phyloP scores from a whole-genome alignment of 768 basidiomycete genomes.

The Hysterangium stoloniferum region DNA sequence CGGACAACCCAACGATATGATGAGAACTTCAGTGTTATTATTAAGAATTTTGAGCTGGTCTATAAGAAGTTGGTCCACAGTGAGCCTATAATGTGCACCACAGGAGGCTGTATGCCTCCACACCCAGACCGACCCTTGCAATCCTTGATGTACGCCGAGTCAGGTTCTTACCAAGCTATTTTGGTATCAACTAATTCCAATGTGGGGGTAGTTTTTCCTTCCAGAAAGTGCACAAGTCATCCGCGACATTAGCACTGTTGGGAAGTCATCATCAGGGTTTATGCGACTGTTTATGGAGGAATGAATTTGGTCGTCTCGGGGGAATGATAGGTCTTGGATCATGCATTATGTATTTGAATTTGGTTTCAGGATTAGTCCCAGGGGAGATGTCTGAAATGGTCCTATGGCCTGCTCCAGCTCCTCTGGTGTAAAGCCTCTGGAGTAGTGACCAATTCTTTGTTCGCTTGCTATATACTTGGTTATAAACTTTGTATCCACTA shows the following conservation, averaged over 20 bases:
- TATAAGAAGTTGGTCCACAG: background rate
- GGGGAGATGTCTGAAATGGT: slow-evolving; percentile 32
- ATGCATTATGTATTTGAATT: slow-evolving; percentile 20
- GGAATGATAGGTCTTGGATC: slow-evolving; percentile 30
- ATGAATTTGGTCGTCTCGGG: slow-evolving; percentile 17
- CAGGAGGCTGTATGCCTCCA: background rate
- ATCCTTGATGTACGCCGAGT: slow-evolving; percentile 2
- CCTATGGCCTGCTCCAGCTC: slow-evolving; percentile 26
- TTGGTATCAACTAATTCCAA: background rate
- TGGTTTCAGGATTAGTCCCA: slow-evolving; percentile 32
- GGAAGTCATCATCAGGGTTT: slow-evolving; percentile 23
- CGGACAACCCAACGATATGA: background rate
- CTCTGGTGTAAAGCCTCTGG: slow-evolving; percentile 21
- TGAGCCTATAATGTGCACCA: background rate
- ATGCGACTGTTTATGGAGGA: slow-evolving; percentile 27
- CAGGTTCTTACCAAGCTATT: background rate
- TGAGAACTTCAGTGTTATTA: background rate
- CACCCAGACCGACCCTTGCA: background rate
- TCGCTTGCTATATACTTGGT: slow-evolving; percentile 26
- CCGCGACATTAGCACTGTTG: slow-evolving; percentile 11
- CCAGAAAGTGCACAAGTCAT: background rate
- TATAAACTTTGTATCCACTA: slow-evolving; percentile 24
- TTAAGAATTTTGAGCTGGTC: background rate
- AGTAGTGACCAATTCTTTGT: slow-evolving; percentile 25
- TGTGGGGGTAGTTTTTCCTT: slow-evolving; percentile 1